phyloP scores from a whole-genome alignment of 140 eudicot species.

The Eryngium alpinum region DNA sequence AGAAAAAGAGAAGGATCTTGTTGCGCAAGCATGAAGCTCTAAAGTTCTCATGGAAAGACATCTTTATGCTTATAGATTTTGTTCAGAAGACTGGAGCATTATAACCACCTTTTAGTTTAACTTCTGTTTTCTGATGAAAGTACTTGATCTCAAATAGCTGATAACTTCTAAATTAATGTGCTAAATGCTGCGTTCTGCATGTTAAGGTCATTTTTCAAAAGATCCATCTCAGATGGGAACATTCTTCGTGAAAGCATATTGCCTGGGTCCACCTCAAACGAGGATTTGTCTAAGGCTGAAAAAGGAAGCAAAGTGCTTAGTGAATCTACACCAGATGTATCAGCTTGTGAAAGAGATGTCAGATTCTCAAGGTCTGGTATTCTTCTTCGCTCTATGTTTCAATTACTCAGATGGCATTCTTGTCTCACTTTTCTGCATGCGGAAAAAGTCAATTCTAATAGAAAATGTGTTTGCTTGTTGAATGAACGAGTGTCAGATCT shows the following conservation, averaged over 20 bases:
- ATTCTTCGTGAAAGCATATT: slow-evolving; percentile 46
- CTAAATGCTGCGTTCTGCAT: slow-evolving; percentile 16
- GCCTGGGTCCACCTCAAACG: slow-evolving; percentile 33
- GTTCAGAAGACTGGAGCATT: neutral
- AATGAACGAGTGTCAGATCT: neutral
- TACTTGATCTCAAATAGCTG: slow-evolving; percentile 8
- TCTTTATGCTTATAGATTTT: neutral
- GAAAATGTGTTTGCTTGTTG: neutral
- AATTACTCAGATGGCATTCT: neutral
- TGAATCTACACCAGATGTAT: slow-evolving; percentile 58
- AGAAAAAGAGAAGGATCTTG: neutral
- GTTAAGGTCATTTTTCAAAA: slow-evolving; percentile 50
- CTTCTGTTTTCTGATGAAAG: neutral
- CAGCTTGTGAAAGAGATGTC: slow-evolving; percentile 43
- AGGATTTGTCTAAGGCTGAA: slow-evolving; percentile 24
- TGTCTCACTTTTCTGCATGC: neutral
- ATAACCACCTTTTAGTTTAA: neutral
- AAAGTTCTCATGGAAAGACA: neutral
- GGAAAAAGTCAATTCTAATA: neutral
- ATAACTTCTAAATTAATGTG: neutral
- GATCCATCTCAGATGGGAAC: slow-evolving; percentile 78
- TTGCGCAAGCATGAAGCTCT: neutral
- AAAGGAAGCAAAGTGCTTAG: slow-evolving; percentile 34
- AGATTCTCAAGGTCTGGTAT: slow-evolving; percentile 49
- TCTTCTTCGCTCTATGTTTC: slow-evolving; percentile 3